Evolutionary conservation across 805 yeast genomes (phyloP).

Genomic region (Limtongozyma cylindracea): DNA sequence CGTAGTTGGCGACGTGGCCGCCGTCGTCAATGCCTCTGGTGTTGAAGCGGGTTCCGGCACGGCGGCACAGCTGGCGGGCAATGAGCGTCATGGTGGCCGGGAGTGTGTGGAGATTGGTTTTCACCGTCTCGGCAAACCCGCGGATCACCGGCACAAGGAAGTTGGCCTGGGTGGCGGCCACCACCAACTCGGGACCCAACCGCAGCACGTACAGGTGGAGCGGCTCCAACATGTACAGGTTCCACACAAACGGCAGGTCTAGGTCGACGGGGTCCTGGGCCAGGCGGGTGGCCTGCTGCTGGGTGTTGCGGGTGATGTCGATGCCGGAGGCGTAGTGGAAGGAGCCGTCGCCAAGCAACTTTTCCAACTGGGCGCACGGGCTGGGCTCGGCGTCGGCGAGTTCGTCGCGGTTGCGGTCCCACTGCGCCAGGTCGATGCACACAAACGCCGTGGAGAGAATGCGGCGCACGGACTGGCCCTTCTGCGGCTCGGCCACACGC

Average conservation of each 20-base stretch:
- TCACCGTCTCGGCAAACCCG: constrained; percentile 71
- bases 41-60: constrained; percentile 5
- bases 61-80: constrained; percentile 85
- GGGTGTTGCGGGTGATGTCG: constrained; percentile 74
- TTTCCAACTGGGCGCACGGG: constrained; percentile 64
- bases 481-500: constrained; percentile 61
- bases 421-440: constrained; percentile 39
- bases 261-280: constrained; percentile 21
- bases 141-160: constrained; percentile 81
- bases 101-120: constrained; percentile 10
- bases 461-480: constrained; percentile 54
- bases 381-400: constrained; percentile 31
- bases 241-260: constrained; percentile 91
- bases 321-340: constrained; percentile 82
- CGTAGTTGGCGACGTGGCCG: constrained; percentile 5
- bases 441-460: constrained; percentile 75
- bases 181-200: constrained; percentile 31
- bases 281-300: constrained; percentile 35
- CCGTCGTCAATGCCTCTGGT: constrained; percentile 5
- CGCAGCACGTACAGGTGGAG: constrained; percentile 50
- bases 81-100: constrained; percentile 43
- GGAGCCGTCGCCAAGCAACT: constrained; percentile 64
- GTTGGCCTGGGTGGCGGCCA: constrained; percentile 43
- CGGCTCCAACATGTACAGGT: constrained; percentile 70
- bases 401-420: constrained; percentile 59